Evolutionary conservation across 495 filamentous ascomycete species (phyloP), one percentile per base, ranked within the genome.

Genomic region (Penicillium coprophilum): DNA sequence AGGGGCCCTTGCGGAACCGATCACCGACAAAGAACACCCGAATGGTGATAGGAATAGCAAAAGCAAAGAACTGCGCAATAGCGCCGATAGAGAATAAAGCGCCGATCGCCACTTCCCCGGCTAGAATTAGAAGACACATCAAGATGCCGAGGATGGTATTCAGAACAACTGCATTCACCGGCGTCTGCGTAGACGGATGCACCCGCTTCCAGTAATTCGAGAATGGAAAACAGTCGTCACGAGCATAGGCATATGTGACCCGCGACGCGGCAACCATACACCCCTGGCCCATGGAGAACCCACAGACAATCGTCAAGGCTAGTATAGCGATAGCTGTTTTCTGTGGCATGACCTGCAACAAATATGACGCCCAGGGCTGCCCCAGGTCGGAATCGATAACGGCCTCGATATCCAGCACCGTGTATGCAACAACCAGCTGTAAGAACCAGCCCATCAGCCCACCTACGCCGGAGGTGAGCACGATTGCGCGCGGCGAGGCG

Each of bases 241-340:
- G 84, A 8, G 88, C 87, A 68, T 91, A 91, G 17, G 88, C 88
- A 61, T 89, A 92, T 17, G 87, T 89, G 24, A 92, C 88, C 48
- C 88, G 77, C 6, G 85, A 88, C 3, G 88, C 88, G 13, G 88
- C 87, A 28, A 92, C 86, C 88, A 90, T 90, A 69, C 87, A 90
- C 2, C 86, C 88, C 72, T 92, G 88, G 19, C 88, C 88, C 88
- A 91, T 91, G 17, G 81, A 87, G 69, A 89, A 92, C 4, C 84
- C 87, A 63, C 87, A 89, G 46, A 90, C 73, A 62, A 92, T 89
- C 5, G 87, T 92, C 31, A 92, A 69, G 4, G 78, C 72, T 8
- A 91, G 80, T 56, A 90, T 82, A 5, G 81, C 84, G 10, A 90
- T 74, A n/a, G 84, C 84, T 1, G 76, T 81, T 21, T 84, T 84